A percentile compares a stretch with the other conserved stretches of the same genome.
Conservation (phyloP, 1,284 basidiomycete genomes). For the Peniophora sp. region DNA sequence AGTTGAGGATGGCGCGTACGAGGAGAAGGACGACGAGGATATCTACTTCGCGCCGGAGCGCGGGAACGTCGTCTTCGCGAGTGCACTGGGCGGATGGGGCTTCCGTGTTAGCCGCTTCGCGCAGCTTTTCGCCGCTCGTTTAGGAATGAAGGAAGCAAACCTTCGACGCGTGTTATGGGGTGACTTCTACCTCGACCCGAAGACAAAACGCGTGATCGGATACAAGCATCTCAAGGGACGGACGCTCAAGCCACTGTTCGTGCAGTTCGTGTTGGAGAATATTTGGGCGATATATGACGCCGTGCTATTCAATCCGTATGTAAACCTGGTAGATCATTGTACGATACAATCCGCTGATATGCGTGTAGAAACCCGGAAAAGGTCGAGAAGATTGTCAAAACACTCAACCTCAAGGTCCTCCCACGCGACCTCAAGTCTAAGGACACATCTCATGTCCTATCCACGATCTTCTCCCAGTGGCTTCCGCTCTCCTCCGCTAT, state of each 20-base stretch:
- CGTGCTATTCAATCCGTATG: conserved; percentile 80
- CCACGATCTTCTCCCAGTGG: conserved; percentile 92
- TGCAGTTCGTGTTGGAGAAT: conserved; percentile 96
- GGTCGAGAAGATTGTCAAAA: conserved; percentile 81
- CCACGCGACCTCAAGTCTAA: conserved; percentile 91
- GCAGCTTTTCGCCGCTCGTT: conserved; percentile 84
- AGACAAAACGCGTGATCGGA: conserved; percentile 89
- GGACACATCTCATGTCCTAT: conserved; percentile 79
- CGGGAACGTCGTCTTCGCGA: conserved; percentile 96
- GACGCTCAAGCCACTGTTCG: conserved; percentile 92
- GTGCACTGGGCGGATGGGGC: conserved; percentile 96
- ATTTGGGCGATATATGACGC: conserved; percentile 96
- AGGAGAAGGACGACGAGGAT: conserved; percentile 96
- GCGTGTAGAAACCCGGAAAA: conserved; percentile 74
- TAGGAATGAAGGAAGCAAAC: conserved; percentile 87
- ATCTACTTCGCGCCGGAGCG: conserved; percentile 96
- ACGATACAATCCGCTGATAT: conserved; percentile 1
- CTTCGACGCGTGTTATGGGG: conserved; percentile 92
- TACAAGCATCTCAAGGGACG: conserved; percentile 86
- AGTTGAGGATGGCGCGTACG: conserved; percentile 58
- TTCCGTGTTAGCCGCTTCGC: conserved; percentile 95
- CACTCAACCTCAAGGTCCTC: conserved; percentile 79
- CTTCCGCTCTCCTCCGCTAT: conserved; percentile 89
- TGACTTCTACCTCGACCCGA: conserved; percentile 95
- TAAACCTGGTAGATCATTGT: conserved; percentile 15